A percentile compares a stretch with the other conserved stretches of the same genome.
Conservation (phyloP, 352 stramenopile species). For the Phytophthora foliorum region DNA sequence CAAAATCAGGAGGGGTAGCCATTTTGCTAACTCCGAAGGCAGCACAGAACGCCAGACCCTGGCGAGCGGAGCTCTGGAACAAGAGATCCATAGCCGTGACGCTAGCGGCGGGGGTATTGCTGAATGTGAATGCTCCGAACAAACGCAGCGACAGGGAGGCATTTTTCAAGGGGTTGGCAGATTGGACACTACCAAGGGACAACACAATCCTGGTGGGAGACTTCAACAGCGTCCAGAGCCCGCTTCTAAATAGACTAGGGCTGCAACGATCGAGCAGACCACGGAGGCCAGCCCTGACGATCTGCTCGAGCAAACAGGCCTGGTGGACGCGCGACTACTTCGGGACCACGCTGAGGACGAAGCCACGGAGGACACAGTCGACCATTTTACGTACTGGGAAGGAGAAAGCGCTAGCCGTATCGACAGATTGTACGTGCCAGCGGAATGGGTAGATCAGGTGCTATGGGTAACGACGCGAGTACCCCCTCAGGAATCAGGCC, state of each 20-base stretch:
- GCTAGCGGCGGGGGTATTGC: not conserved
- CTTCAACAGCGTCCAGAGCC: not conserved
- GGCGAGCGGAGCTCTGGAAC: not conserved
- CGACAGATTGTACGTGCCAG: not conserved
- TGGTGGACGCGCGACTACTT: too few species aligned
- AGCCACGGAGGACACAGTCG: too few species aligned
- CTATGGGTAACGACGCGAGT: not conserved
- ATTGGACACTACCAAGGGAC: not conserved
- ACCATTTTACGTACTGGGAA: not conserved
- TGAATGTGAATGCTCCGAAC: not conserved
- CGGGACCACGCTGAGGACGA: too few species aligned
- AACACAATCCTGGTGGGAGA: not conserved
- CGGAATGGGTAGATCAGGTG: not conserved
- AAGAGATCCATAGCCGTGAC: not conserved
- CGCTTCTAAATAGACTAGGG: not conserved
- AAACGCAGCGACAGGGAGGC: not conserved
- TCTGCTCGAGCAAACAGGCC: too few species aligned
- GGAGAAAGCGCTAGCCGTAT: not conserved
- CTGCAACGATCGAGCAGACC: not conserved
- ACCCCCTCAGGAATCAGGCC: too few species aligned
- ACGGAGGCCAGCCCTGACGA: too few species aligned
- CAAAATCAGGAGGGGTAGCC: not conserved
- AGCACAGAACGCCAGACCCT: not conserved
- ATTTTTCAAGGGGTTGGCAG: not conserved
- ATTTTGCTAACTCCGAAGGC: not conserved